These are phyloP conservation scores for Euclidium syriacum DNA, from an alignment of 345 rosid genomes.

Conservation along the genomic window DNA sequence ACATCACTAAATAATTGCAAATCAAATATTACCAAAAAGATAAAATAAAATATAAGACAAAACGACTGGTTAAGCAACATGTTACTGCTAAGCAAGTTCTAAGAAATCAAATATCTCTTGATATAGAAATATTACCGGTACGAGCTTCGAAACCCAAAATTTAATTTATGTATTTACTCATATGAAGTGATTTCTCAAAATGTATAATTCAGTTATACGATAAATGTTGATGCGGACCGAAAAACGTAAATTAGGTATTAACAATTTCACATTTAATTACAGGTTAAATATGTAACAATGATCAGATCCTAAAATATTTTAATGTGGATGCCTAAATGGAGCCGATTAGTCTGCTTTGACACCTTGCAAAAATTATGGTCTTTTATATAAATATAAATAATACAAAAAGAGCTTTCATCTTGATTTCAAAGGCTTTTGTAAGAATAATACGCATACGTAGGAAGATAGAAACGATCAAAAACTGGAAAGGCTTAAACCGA, in stretches of 20 bases:
- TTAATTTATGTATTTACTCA: background rate
- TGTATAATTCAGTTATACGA: background rate
- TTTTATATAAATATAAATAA: background rate
- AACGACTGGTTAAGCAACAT: conserved; percentile 25
- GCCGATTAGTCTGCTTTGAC: no score
- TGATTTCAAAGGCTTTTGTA: background rate
- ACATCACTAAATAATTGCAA: conserved; percentile 1
- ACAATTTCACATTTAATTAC: no score
- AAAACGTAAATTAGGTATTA: no score
- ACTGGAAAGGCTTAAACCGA: conserved; percentile 1
- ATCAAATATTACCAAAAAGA: background rate
- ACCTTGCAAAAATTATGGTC: no score
- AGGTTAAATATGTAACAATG: no score
- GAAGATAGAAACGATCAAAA: conserved; percentile 9
- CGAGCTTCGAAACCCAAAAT: background rate
- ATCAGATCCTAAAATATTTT: no score
- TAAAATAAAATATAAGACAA: background rate
- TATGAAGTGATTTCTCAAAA: background rate
- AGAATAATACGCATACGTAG: background rate
- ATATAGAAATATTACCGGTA: background rate
- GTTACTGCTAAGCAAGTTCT: conserved; percentile 20
- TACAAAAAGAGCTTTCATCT: background rate
- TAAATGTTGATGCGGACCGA: no score
- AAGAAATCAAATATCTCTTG: background rate
- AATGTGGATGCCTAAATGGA: no score